Evolutionary conservation across 768 basidiomycete genomes (phyloP).

Genomic region (Chalciporus chontae): DNA sequence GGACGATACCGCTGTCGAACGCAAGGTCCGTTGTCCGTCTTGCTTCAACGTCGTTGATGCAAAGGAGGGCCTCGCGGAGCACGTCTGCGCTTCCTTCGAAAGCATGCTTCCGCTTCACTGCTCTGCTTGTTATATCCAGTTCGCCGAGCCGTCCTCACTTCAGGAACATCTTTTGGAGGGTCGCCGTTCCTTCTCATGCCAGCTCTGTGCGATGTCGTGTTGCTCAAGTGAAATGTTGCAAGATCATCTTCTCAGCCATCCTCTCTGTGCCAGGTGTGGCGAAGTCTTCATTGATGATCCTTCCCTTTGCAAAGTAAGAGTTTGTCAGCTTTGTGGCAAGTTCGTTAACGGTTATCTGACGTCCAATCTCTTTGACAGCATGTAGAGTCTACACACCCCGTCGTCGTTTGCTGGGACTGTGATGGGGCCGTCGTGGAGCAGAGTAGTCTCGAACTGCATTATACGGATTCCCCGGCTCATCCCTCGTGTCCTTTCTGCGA

Average conservation of each 20-base stretch:
- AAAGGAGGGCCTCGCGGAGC: slow-evolving; percentile 5
- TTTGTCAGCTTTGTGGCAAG: background rate
- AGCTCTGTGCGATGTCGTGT: slow-evolving; percentile 16
- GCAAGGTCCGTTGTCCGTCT: slow-evolving; percentile 7
- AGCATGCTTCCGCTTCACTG: slow-evolving; percentile 18
- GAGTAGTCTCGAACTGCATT: slow-evolving; percentile 19
- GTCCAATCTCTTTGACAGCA: slow-evolving; percentile 14
- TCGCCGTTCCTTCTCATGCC: slow-evolving; percentile 14
- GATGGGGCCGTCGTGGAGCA: slow-evolving; percentile 23
- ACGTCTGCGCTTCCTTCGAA: slow-evolving; percentile 13
- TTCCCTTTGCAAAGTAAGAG: slow-evolving; percentile 20
- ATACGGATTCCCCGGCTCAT: slow-evolving; percentile 19
- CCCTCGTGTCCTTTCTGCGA: slow-evolving; percentile 21
- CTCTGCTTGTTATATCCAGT: slow-evolving; percentile 19
- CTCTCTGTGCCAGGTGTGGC: slow-evolving; percentile 22
- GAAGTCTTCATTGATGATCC: slow-evolving; percentile 17
- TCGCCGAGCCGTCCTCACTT: slow-evolving; percentile 16
- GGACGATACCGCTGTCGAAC: background rate
- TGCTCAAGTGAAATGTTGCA: slow-evolving; percentile 25
- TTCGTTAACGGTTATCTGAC: background rate
- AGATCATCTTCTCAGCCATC: slow-evolving; percentile 24
- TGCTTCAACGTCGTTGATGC: slow-evolving; percentile 17
- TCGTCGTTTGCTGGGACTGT: slow-evolving; percentile 30
- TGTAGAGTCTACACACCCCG: slow-evolving; percentile 18
- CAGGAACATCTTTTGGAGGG: slow-evolving; percentile 15